Evolutionary conservation across 1,139 yeast species (phyloP), one percentile per base, ranked within the genome.

Genomic region (Pichia sp.): DNA sequence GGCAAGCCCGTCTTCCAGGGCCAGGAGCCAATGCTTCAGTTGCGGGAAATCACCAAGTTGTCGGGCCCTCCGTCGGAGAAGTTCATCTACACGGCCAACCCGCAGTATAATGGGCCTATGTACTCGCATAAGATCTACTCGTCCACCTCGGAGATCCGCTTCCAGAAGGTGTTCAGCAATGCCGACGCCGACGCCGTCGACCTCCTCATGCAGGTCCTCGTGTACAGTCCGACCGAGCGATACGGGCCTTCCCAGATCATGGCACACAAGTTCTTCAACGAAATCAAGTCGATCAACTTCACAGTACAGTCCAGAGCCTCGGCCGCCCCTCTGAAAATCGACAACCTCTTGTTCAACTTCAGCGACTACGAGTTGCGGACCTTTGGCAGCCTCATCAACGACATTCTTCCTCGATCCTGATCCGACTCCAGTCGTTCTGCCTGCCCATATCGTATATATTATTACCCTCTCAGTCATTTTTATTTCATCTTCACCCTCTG

Each of bases 1-100:
- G 92, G 93, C 36, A 85, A 83, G 67, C 90, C 93, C 4, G 84
- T 87, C 27, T 87, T 87, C 72, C 93, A 86, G 72, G 95, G 95
- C 52, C 85, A 81, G 63, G 84, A 85, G 52, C 89, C 92, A 14
- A 79, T 84, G 66, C 71, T 84, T 52, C 95, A 87, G 69, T 75
- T 87, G 62, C 80, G 87, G 66, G 95, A 87, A 68, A 87, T 87
- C 60, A 81, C 90, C 2, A 87, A 87, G 68, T 71, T 87, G 56
- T 73, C 87, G 64, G 95, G 95, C 1, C 84, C 85, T 9, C 93
- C 93, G 20, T 77, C 73, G 56, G 85, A 85, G 63, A 78, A 84
- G 52, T 87, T 86, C 66, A 81, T 87, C 62, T 85, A 81, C 71
- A 84, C 84, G 63, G 83, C 86, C 52, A 86, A 86, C 65, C 88